Evolutionary conservation across 2,329 filamentous ascomycete species (phyloP).

Genomic region (Alternaria dauci): DNA sequence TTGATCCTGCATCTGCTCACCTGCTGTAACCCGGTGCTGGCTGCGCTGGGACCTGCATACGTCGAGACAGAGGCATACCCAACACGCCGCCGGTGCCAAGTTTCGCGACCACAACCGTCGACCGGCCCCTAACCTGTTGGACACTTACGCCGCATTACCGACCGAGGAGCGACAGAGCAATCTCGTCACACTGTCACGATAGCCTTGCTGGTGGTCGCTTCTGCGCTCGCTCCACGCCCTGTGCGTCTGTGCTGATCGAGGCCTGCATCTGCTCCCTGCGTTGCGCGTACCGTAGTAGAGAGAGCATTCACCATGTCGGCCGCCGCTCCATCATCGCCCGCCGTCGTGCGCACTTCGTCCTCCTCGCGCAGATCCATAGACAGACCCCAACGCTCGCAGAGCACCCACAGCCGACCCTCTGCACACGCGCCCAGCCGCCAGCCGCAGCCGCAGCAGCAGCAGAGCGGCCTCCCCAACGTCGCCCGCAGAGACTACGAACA

Average conservation of each 20-base stretch:
- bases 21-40: constrained; percentile 20
- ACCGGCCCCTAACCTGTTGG: constrained; percentile 25
- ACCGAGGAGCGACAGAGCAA: constrained; percentile 6
- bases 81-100: constrained; percentile 19
- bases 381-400: constrained; percentile 49
- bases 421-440: constrained; percentile 44
- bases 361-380: constrained; percentile 43
- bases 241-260: constrained; percentile 25
- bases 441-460: constrained; percentile 58
- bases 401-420: constrained; percentile 44
- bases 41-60: constrained; percentile 20
- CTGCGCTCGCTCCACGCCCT: constrained; percentile 25
- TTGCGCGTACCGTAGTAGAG: constrained; percentile 12
- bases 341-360: constrained; percentile 49
- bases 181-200: constrained; percentile 20
- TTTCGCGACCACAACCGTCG: constrained; percentile 17
- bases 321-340: constrained; percentile 54
- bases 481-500: constrained; percentile 78
- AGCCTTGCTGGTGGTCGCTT: constrained; percentile 24
- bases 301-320: constrained; percentile 47
- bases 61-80: constrained; percentile 11
- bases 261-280: constrained; percentile 39
- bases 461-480: constrained; percentile 59
- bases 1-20: constrained; percentile 11
- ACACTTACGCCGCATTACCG: constrained; percentile 13